phyloP scores from a whole-genome alignment of 495 filamentous ascomycete species.

The Gamarada debralockiae region DNA sequence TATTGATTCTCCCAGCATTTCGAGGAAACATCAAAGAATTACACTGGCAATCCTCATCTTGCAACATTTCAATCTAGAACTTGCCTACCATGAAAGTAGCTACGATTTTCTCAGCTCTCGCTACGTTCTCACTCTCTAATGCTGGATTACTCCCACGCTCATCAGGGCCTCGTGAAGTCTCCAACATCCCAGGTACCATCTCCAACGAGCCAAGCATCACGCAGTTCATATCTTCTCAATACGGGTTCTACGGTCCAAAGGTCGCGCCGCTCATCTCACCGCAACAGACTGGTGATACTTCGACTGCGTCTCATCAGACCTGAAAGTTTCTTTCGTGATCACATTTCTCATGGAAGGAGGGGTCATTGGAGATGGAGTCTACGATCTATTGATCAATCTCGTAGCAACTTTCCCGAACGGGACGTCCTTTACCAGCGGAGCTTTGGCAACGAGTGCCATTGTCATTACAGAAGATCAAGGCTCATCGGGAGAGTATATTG shows the following conservation, averaged over 20 bases:
- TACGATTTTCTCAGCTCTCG: no score
- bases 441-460: background rate
- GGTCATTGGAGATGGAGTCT: background rate
- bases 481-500: background rate
- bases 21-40: no score
- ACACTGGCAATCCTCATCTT: no score
- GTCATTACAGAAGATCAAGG: background rate
- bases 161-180: no score
- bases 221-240: background rate
- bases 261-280: background rate
- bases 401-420: background rate
- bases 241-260: background rate
- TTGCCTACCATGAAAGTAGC: no score
- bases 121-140: no score
- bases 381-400: background rate
- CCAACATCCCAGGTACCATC: background rate
- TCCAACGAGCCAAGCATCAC: background rate
- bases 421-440: background rate
- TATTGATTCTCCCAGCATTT: no score
- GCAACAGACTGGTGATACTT: background rate
- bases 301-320: background rate
- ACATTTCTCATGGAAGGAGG: background rate
- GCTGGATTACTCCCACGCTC: no score
- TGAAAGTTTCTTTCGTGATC: background rate
- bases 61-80: no score